phyloP scores from a whole-genome alignment of 1,284 basidiomycete genomes.

The Moniliophthora roreri region DNA sequence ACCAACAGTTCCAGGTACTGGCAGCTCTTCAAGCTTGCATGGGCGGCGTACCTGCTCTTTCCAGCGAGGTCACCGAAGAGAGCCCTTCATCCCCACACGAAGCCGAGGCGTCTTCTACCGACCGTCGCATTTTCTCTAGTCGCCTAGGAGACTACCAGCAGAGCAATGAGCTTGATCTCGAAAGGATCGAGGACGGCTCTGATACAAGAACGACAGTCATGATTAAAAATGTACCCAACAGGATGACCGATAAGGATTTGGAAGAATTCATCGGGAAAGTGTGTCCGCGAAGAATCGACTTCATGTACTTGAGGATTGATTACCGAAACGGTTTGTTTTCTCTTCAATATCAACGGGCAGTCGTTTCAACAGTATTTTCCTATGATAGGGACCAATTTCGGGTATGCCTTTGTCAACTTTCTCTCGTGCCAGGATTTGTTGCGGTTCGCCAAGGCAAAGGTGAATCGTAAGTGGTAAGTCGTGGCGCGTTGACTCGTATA shows the following conservation, averaged over 20 bases:
- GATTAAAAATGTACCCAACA: constrained; percentile 89
- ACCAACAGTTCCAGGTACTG: no score
- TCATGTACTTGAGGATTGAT: constrained; percentile 84
- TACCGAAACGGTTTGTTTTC: constrained; percentile 65
- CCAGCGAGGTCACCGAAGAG: no score
- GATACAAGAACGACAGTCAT: constrained; percentile 85
- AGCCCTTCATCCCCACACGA: no score
- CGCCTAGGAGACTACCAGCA: no score
- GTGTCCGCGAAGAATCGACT: constrained; percentile 72
- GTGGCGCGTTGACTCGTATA: constrained; percentile 3
- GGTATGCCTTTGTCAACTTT: constrained; percentile 88
- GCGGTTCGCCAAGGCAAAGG: constrained; percentile 65
- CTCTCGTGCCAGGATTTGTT: constrained; percentile 74
- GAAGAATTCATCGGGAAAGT: constrained; percentile 68
- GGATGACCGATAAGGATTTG: constrained; percentile 79
- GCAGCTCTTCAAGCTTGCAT: no score
- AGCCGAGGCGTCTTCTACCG: no score
- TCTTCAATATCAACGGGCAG: constrained; percentile 4
- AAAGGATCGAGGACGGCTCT: constrained; percentile 65
- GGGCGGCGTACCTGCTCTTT: no score
- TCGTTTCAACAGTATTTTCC: not conserved
- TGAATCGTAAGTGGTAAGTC: constrained; percentile 74
- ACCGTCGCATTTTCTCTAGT: no score
- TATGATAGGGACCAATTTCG: constrained; percentile 84
- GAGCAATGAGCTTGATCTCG: no score